These are phyloP conservation scores for Vigna hirtella DNA, from an alignment of 306 rosid genomes.

Conservation along the genomic window DNA sequence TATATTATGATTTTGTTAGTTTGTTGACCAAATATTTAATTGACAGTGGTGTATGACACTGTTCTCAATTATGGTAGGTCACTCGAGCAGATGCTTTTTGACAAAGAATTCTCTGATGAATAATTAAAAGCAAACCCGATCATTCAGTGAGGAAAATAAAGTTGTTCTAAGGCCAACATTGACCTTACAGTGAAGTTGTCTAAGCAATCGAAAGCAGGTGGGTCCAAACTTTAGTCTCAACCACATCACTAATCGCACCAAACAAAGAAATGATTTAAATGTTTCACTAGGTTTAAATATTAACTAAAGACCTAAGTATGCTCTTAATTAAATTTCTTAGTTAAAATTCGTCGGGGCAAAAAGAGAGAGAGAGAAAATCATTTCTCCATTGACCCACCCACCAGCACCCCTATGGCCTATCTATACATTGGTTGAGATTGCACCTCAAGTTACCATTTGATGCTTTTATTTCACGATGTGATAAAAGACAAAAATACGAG, in stretches of 20 bases:
- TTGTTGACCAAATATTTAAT: slow-evolving; percentile 37
- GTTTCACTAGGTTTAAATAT: slow-evolving; percentile 32
- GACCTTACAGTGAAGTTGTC: slow-evolving; percentile 57
- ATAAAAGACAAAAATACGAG: slow-evolving; percentile 34
- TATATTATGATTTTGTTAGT: slow-evolving; percentile 24
- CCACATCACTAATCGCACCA: slow-evolving; percentile 46
- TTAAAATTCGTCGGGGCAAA: neutral
- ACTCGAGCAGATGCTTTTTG: slow-evolving; percentile 59
- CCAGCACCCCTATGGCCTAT: slow-evolving; percentile 27
- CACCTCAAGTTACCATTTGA: slow-evolving; percentile 40
- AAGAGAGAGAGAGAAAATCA: slow-evolving; percentile 18
- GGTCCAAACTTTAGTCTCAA: slow-evolving; percentile 54
- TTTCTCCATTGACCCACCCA: slow-evolving; percentile 29
- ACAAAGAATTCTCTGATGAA: slow-evolving; percentile 55
- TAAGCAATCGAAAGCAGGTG: slow-evolving; percentile 55
- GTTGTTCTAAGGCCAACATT: slow-evolving; percentile 56
- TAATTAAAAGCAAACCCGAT: slow-evolving; percentile 51
- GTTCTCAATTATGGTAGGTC: slow-evolving; percentile 49
- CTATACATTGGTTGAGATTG: slow-evolving; percentile 40
- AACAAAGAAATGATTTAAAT: slow-evolving; percentile 48
- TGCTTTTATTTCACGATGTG: slow-evolving; percentile 43
- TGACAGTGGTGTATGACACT: slow-evolving; percentile 41
- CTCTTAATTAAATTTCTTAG: slow-evolving; percentile 18
- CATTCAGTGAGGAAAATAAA: slow-evolving; percentile 62
- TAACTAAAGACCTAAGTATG: slow-evolving; percentile 30